Conservation (phyloP, 768 basidiomycete genomes). For the Lentinus tigrinus region DNA sequence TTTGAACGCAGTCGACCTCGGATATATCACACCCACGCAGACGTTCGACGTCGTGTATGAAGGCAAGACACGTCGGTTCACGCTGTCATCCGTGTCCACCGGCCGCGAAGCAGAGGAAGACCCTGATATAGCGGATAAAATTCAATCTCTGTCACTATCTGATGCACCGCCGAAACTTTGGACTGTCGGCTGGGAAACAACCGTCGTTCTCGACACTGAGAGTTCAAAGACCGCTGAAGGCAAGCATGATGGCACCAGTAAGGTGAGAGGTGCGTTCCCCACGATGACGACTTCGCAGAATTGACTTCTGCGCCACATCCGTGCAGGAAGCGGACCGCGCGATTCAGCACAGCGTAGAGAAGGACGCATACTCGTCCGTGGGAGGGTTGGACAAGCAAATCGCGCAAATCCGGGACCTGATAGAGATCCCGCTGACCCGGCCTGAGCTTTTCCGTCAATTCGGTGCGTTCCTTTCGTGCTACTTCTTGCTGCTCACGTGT, state of each 20-base stretch:
- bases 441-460: slow-evolving; percentile 81
- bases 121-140: slow-evolving; percentile 13
- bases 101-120: slow-evolving; percentile 3
- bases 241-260: slow-evolving; percentile 2
- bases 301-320: slow-evolving; percentile 11
- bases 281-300: slow-evolving; percentile 4
- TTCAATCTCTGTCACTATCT: slow-evolving; percentile 46
- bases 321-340: slow-evolving; percentile 47
- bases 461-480: slow-evolving; percentile 34
- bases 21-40: slow-evolving; percentile 63
- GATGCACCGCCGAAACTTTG: slow-evolving; percentile 45
- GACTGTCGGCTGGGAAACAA: slow-evolving; percentile 69
- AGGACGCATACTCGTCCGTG: slow-evolving; percentile 74
- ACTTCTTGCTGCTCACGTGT: background rate
- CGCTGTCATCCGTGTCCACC: slow-evolving; percentile 46
- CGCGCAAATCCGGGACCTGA: slow-evolving; percentile 75
- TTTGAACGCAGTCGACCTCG: slow-evolving; percentile 58
- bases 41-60: slow-evolving; percentile 65
- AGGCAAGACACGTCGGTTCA: slow-evolving; percentile 55
- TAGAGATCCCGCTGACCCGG: slow-evolving; percentile 83
- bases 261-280: background rate
- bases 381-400: slow-evolving; percentile 92
- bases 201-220: slow-evolving; percentile 40
- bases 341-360: slow-evolving; percentile 39
- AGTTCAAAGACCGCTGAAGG: slow-evolving; percentile 24